Conservation (phyloP, 208 protist species). For the Borovskyia barvae region DNA sequence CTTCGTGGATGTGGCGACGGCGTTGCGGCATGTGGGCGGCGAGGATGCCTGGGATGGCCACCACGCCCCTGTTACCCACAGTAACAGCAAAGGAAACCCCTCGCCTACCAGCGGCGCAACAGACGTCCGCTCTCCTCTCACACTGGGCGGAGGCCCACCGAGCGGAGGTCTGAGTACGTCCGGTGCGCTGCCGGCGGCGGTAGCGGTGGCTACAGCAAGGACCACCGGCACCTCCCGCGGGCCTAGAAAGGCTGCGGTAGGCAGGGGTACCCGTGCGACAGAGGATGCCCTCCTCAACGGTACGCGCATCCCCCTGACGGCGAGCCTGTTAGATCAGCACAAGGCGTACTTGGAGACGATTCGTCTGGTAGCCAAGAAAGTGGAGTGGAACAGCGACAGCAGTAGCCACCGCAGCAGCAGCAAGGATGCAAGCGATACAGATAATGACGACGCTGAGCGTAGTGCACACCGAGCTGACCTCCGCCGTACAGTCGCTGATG, state of each 20-base stretch:
- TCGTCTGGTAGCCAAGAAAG: background rate
- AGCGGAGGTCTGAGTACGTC: too few relatives aligned
- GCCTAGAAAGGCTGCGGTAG: background rate
- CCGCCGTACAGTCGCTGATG: too few relatives aligned
- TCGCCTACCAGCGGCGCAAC: too few relatives aligned
- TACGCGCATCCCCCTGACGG: conserved; percentile 9
- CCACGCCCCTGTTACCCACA: too few relatives aligned
- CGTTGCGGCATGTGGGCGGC: conserved; percentile 25
- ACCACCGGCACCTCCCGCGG: background rate
- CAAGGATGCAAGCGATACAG: background rate
- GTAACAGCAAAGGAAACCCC: too few relatives aligned
- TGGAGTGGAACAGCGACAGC: background rate
- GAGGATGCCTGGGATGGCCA: conserved; percentile 2
- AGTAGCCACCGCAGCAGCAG: background rate
- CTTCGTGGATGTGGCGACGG: conserved; percentile 62
- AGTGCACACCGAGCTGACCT: background rate
- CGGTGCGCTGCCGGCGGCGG: too few relatives aligned
- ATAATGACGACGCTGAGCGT: background rate
- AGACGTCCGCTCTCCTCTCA: too few relatives aligned
- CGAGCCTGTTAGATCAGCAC: conserved; percentile 29
- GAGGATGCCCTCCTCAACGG: conserved; percentile 3
- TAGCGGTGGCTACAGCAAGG: too few relatives aligned
- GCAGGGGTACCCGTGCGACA: conserved; percentile 1
- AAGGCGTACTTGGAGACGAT: conserved; percentile 17
- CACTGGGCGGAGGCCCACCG: too few relatives aligned